These are phyloP conservation scores for Neurospora cerealis DNA, from an alignment of 495 filamentous ascomycete species.

Conservation along the genomic window DNA sequence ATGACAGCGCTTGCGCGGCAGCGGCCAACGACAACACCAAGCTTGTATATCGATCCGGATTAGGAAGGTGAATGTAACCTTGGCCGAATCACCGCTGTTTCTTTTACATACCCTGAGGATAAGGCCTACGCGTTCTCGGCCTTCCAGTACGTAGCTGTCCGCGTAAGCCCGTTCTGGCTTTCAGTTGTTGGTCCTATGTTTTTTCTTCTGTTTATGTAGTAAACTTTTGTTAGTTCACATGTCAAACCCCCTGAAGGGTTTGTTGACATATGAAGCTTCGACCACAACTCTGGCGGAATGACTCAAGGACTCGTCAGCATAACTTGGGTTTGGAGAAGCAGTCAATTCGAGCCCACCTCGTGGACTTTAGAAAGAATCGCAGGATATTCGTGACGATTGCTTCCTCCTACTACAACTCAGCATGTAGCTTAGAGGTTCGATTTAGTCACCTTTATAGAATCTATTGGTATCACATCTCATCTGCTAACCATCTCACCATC, in stretches of 20 bases:
- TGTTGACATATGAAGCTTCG: neutral
- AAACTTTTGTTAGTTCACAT: neutral
- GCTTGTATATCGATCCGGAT: neutral
- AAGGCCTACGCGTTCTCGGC: neutral
- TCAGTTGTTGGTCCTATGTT: neutral
- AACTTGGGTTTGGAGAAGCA: neutral
- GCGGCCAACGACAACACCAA: neutral
- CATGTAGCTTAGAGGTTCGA: neutral
- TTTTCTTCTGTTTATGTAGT: neutral
- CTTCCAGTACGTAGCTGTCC: neutral
- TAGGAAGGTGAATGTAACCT: neutral
- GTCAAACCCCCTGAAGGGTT: neutral
- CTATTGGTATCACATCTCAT: neutral
- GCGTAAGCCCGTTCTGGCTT: neutral
- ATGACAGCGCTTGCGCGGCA: neutral
- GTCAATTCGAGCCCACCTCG: neutral
- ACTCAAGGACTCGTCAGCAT: neutral
- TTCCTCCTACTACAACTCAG: neutral
- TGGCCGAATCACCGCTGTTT: neutral
- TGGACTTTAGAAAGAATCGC: neutral
- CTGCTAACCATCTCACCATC: neutral
- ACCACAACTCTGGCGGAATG: neutral
- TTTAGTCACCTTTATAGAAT: neutral
- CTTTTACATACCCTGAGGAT: neutral
- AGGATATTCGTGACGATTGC: neutral